Evolutionary conservation across 148 eudicot species (phyloP), one percentile per base, ranked within the genome.

Genomic region (Chenopodium suecicum): DNA sequence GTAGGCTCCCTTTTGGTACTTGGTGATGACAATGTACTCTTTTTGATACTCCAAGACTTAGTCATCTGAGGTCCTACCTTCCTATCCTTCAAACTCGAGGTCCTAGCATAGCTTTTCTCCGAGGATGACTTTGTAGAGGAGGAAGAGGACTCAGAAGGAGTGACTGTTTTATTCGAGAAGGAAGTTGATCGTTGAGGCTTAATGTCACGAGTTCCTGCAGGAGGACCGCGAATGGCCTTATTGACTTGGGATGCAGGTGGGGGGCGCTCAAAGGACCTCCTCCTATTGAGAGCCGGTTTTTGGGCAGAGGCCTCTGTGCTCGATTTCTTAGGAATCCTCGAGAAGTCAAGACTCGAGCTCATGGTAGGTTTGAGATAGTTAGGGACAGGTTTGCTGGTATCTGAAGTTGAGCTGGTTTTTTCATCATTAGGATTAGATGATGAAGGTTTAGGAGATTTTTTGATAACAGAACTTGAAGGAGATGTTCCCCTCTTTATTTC

Each of bases 361-460:
- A 82, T 44, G 63, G 94, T 91, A 0, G 92, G 94, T 52, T 77
- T 87, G 78, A 90, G 90, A 48, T 91, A 91, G 84, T 87, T 88
- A 2, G 91, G 94, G 11, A 90, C 74, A 3, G 82, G 85, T 75
- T 87, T 91, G 7, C 69, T 76, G 13, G 86, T 77, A 0, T 81
- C 81, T 62, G 82, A 31, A 37, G 87, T 73, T 10, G 88, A 78
- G 20, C 19, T 73, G 32, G 19, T 13, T 5, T 50, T 50, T 74
- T 74, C 77, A 10, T 74, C 85, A 48, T 47, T 58, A 50, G 78
- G 68, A 81, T 50, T 63, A 14, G 81, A 56, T 32, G 83, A 63
- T 34, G 79, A 77, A 1, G 77, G 79, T 74, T 81, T 85, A 5
- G 79, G n/a, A 32, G 79, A 11, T 67, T 81, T 84, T 73, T 79